Base-by-base conservation (phyloP, 2,329 filamentous ascomycete species). In the Pezicula radicicola region DNA sequence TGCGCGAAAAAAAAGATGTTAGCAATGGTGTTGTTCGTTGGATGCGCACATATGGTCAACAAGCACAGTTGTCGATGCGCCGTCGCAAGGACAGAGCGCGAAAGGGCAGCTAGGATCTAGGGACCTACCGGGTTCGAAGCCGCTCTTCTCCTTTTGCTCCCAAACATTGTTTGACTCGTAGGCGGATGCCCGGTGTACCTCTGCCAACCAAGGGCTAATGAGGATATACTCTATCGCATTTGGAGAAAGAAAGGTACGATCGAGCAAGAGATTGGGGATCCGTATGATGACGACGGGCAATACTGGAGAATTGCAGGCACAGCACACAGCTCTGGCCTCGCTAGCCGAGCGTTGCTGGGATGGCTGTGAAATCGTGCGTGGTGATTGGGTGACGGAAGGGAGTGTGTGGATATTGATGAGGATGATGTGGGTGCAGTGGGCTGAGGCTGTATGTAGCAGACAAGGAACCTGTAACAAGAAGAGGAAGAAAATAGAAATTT, bases 111-210 rank as follows among this genome's bases (percentile, higher is more conserved):
- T 33, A 33, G 30, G 41, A 44, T 35, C 46, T 50, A n/a, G 50
- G 36, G 8, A 65, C 70, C 50, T 67, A 72, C 70, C 56, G 69
- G 67, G 63, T 75, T 75, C 45, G 73, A 75, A 36, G 60, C 59
- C 48, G 69, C 69, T 59, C 70, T 65, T 60, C 57, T 63, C 60
- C 62, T 66, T 54, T 65, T 60, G 43, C 50, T 67, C 48, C 68
- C 65, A 51, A 70, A 68, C 66, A 68, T 69, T 25, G 49, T 50
- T 55, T 57, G 44, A 51, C 28, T 50, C 35, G 46, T 48, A 49
- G 58, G 61, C 55, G 44, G 41, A 27, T 45, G 28, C 54, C 59
- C 59, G 51, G 27, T 46, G 48, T 52, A 56, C 57, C 63, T 64
- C 61, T 66, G 63, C 64, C 64, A 60, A 66, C 62, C 55, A 50